Percentiles rank a stretch among this genome's conserved stretches.
phyloP scores from a whole-genome alignment of 208 protist genomes.

The Leishmania turanica region DNA sequence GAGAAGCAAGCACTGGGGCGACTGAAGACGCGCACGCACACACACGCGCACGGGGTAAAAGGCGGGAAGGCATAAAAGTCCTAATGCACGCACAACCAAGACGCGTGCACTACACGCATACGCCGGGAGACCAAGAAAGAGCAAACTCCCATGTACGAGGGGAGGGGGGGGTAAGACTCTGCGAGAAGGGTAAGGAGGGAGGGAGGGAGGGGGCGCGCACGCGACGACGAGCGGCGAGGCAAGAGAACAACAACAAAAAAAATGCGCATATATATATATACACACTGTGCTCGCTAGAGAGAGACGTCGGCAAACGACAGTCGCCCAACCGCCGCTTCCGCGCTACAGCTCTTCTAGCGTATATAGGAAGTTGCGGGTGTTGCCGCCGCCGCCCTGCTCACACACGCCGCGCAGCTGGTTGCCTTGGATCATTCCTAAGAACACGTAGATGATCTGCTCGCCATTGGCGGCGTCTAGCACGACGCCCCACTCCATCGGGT shows the following conservation, averaged over 20 bases:
- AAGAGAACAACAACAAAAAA: not conserved
- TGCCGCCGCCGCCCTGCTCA: slow-evolving; percentile 59
- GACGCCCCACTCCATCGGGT: slow-evolving; percentile 89
- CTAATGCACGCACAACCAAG: not conserved
- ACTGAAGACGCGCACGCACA: not conserved
- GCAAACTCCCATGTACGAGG: not conserved
- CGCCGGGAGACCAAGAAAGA: not conserved
- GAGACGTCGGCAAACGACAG: not conserved
- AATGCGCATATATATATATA: not conserved
- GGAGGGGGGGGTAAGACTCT: not conserved
- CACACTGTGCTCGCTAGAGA: not conserved
- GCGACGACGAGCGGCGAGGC: not conserved
- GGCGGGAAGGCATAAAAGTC: not conserved
- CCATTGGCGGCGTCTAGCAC: slow-evolving; percentile 53
- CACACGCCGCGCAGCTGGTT: slow-evolving; percentile 86
- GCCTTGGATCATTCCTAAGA: slow-evolving; percentile 83
- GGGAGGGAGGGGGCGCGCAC: not conserved
- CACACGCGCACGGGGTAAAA: not conserved
- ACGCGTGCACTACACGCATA: not conserved
- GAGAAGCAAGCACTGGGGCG: not conserved
- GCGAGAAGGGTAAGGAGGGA: not conserved
- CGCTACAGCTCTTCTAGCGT: slow-evolving; percentile 79
- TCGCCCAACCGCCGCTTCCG: not conserved
- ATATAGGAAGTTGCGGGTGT: slow-evolving; percentile 83
- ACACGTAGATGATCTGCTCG: slow-evolving; percentile 79